Percentiles rank a stretch among this genome's conserved stretches.
phyloP scores from a whole-genome alignment of 805 yeast species.

The Teunomyces cretensis region DNA sequence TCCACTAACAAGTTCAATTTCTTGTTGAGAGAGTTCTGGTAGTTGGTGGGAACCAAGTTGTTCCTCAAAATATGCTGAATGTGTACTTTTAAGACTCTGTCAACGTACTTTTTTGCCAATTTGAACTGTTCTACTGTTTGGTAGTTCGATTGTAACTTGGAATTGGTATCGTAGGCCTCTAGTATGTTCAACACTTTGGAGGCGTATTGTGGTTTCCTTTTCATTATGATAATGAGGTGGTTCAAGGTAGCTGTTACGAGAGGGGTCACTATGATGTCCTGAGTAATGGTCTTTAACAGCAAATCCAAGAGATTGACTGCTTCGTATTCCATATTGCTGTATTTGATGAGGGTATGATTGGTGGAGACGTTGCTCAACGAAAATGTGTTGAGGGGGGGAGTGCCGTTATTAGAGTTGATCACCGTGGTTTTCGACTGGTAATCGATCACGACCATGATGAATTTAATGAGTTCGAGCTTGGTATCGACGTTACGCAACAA shows the following conservation, averaged over 20 bases:
- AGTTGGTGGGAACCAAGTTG: slow-evolving; percentile 36
- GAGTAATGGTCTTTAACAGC: slow-evolving; percentile 54
- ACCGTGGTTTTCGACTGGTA: slow-evolving; percentile 45
- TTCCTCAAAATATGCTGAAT: slow-evolving; percentile 38
- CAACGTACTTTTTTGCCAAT: slow-evolving; percentile 60
- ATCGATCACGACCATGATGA: slow-evolving; percentile 51
- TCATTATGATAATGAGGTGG: slow-evolving; percentile 60
- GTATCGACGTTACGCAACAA: slow-evolving; percentile 52
- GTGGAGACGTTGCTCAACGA: slow-evolving; percentile 52
- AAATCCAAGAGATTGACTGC: slow-evolving; percentile 65
- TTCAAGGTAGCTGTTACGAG: slow-evolving; percentile 67
- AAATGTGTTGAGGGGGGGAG: slow-evolving; percentile 26
- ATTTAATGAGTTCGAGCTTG: slow-evolving; percentile 69
- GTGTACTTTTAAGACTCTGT: slow-evolving; percentile 52
- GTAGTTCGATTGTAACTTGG: slow-evolving; percentile 53
- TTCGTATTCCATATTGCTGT: slow-evolving; percentile 61
- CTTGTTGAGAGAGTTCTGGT: slow-evolving; percentile 24
- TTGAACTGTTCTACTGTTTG: slow-evolving; percentile 48
- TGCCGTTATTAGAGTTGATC: slow-evolving; percentile 5
- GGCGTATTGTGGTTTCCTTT: slow-evolving; percentile 61
- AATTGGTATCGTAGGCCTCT: slow-evolving; percentile 58
- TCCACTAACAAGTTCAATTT: slow-evolving; percentile 30
- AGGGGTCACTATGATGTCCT: slow-evolving; percentile 53
- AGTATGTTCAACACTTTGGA: slow-evolving; percentile 58
- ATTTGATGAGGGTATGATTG: slow-evolving; percentile 65